Evolutionary conservation across 2,329 filamentous ascomycete genomes (phyloP).

Genomic region (Fusarium sp.): DNA sequence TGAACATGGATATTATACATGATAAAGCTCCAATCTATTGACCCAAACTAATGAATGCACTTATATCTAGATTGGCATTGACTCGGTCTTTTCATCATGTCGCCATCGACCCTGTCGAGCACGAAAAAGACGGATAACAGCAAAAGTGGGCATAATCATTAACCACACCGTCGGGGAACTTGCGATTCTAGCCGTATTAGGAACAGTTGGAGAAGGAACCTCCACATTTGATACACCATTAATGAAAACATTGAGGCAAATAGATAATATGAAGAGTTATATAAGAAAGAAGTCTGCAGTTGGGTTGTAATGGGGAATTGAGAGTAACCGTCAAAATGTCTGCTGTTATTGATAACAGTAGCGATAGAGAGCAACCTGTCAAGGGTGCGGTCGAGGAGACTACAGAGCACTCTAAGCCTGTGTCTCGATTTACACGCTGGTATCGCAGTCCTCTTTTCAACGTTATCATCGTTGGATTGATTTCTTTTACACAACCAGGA

Average conservation of each 20-base stretch:
- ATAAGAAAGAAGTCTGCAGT: background rate
- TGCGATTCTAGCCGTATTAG: conserved; percentile 35
- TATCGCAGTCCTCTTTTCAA: conserved; percentile 58
- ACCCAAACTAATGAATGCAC: background rate
- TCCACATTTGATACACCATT: conserved; percentile 26
- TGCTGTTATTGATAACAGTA: conserved; percentile 19
- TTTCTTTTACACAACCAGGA: conserved; percentile 64
- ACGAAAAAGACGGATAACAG: conserved; percentile 25
- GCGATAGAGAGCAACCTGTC: conserved; percentile 31
- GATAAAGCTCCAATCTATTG: background rate
- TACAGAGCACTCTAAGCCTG: conserved; percentile 30
- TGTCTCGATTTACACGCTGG: conserved; percentile 41
- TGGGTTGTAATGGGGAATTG: accelerated
- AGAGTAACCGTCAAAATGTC: conserved; percentile 26
- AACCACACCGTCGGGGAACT: conserved; percentile 22
- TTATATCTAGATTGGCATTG: background rate
- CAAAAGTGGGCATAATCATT: conserved; percentile 26
- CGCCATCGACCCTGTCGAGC: conserved; percentile 40
- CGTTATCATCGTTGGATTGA: conserved; percentile 63
- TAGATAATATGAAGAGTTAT: conserved; percentile 5
- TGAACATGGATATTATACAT: background rate
- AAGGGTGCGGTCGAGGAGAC: conserved; percentile 29
- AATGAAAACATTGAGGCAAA: conserved; percentile 4
- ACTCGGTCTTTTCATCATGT: conserved; percentile 9
- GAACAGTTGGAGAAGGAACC: conserved; percentile 7